These are phyloP conservation scores for Clonostachys byssicola DNA, from an alignment of 2,329 filamentous ascomycete species.

Conservation along the genomic window DNA sequence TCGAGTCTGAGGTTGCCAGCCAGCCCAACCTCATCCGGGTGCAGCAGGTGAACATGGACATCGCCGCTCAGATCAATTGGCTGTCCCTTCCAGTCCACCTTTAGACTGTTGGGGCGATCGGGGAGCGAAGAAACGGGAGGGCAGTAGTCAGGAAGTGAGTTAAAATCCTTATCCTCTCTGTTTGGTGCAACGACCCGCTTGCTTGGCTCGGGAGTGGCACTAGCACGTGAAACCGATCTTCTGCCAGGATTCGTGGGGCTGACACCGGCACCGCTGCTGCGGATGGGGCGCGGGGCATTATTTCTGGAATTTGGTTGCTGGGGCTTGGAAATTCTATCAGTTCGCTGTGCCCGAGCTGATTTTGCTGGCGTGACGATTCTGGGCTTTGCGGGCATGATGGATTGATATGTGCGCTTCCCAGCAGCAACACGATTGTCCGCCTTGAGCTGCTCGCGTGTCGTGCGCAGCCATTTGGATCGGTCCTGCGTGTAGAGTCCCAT, in stretches of 20 bases:
- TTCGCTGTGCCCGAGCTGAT: slow-evolving; percentile 10
- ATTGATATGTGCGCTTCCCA: slow-evolving; percentile 27
- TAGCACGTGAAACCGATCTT: slow-evolving; percentile 25
- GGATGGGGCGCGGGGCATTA: slow-evolving; percentile 25
- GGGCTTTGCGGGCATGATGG: slow-evolving; percentile 38
- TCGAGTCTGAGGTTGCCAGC: slow-evolving; percentile 78
- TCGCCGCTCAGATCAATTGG: slow-evolving; percentile 73
- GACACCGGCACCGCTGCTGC: slow-evolving; percentile 17
- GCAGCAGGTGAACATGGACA: slow-evolving; percentile 65
- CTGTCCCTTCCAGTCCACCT: slow-evolving; percentile 83
- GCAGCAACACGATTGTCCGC: slow-evolving; percentile 35
- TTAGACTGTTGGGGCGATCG: slow-evolving; percentile 64
- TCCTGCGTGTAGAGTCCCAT: slow-evolving; percentile 38
- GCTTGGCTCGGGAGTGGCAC: slow-evolving; percentile 44
- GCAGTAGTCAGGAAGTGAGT: slow-evolving; percentile 65
- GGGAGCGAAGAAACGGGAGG: slow-evolving; percentile 66
- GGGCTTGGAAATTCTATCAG: slow-evolving; percentile 29
- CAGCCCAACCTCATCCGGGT: slow-evolving; percentile 72
- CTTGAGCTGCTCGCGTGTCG: slow-evolving; percentile 44
- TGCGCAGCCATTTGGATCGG: slow-evolving; percentile 40
- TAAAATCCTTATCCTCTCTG: slow-evolving; percentile 80
- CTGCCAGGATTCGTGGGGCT: slow-evolving; percentile 6
- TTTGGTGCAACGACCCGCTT: slow-evolving; percentile 57
- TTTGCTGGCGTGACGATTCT: slow-evolving; percentile 4
- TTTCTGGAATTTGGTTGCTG: neutral